Evolutionary conservation across 768 basidiomycete species (phyloP).

Genomic region (Phallus indusiatus): DNA sequence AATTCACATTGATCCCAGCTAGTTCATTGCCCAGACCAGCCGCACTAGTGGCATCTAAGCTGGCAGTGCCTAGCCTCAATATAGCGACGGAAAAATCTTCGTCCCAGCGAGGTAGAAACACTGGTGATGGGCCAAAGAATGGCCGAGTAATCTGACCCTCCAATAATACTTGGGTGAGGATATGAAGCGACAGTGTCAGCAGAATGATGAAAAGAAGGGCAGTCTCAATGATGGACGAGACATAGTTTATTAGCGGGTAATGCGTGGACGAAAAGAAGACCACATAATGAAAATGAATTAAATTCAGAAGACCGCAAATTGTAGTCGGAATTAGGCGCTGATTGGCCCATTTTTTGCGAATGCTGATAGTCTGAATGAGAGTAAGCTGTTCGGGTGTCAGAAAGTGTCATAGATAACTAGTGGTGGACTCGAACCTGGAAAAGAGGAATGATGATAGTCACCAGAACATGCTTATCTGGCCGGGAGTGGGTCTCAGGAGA

Average conservation of each 20-base stretch:
- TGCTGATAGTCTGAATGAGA: constrained; percentile 56
- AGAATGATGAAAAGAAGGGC: constrained; percentile 46
- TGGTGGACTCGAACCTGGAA: constrained; percentile 42
- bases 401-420: neutral
- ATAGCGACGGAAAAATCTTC: constrained; percentile 69
- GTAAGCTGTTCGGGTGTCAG: constrained; percentile 34
- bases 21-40: constrained; percentile 71
- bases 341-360: constrained; percentile 51
- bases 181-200: constrained; percentile 52
- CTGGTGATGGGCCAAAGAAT: constrained; percentile 35
- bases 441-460: constrained; percentile 64
- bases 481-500: constrained; percentile 36
- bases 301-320: constrained; percentile 46
- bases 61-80: constrained; percentile 63
- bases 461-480: constrained; percentile 64
- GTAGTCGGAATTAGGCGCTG: constrained; percentile 66
- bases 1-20: constrained; percentile 32
- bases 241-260: constrained; percentile 66
- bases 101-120: constrained; percentile 43
- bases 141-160: constrained; percentile 50
- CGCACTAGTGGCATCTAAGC: constrained; percentile 64
- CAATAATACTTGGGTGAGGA: constrained; percentile 54
- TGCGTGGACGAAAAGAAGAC: constrained; percentile 36
- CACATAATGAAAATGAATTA: constrained; percentile 60
- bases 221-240: constrained; percentile 66